phyloP scores from a whole-genome alignment of 2,329 filamentous ascomycete genomes.

The Calycina herbarum region DNA sequence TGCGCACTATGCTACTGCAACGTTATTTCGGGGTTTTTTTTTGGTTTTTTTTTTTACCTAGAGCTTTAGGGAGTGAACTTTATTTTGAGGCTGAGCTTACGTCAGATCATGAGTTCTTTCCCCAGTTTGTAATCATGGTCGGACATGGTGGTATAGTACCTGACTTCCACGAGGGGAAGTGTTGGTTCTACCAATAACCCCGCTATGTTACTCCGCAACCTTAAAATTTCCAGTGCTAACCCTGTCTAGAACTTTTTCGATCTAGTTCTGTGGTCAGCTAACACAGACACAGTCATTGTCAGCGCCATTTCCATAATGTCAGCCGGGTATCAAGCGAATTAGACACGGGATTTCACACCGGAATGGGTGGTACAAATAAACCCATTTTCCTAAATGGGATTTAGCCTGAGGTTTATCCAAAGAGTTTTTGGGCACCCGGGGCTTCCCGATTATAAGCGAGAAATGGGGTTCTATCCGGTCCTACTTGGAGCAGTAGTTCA shows the following conservation, averaged over 20 bases:
- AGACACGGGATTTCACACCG: not conserved
- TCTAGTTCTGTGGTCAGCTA: not conserved
- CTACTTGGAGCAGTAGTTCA: not conserved
- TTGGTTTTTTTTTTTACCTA: not conserved
- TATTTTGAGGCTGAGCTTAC: slow-evolving; percentile 4
- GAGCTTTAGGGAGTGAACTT: not conserved
- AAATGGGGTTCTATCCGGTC: not conserved
- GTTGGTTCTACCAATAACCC: not conserved
- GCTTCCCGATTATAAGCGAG: not conserved
- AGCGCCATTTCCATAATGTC: not conserved
- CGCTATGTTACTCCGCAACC: not conserved
- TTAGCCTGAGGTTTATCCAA: not conserved
- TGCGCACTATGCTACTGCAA: not conserved
- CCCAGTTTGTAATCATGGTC: not conserved
- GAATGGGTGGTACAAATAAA: not conserved
- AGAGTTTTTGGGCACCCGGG: not conserved
- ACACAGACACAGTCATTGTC: not conserved
- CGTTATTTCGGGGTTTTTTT: not conserved
- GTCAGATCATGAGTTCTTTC: not conserved
- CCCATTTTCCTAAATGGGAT: not conserved
- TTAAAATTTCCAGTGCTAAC: not conserved
- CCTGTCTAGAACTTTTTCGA: not conserved
- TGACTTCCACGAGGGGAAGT: too few relatives aligned
- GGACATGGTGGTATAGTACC: not conserved
- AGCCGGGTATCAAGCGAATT: not conserved